Percentiles rank a stretch among this genome's conserved stretches.
Conservation (phyloP, 352 stramenopile species). For the Phytophthora fragariaefolia region DNA sequence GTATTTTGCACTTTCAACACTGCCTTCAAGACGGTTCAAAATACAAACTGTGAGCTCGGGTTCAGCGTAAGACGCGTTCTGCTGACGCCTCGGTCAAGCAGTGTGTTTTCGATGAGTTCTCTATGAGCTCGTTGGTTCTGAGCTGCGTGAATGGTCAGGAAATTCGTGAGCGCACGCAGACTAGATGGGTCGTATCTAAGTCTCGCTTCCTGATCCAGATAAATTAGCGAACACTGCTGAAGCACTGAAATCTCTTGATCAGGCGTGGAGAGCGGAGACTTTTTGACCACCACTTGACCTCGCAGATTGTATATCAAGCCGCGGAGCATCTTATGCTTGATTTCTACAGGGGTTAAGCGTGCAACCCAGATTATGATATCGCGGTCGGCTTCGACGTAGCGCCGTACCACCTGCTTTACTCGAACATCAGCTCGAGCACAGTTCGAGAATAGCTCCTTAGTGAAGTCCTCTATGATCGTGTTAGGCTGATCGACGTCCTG, state of each 20-base stretch:
- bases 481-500: not conserved
- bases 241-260: constrained; percentile 7
- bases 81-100: constrained; percentile 3
- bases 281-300: constrained; percentile 5
- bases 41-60: not conserved
- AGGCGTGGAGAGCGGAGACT: constrained; percentile 3
- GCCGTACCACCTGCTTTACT: constrained; percentile 1
- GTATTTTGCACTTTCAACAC: not conserved
- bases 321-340: constrained; percentile 7
- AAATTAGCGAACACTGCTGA: constrained; percentile 24
- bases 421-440: not conserved
- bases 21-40: not conserved
- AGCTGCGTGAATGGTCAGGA: constrained; percentile 16
- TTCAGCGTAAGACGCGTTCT: not conserved
- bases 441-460: constrained; percentile 3
- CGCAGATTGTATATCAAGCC: constrained; percentile 4
- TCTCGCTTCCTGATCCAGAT: constrained; percentile 19
- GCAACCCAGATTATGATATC: constrained; percentile 10
- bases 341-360: not conserved
- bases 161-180: constrained; percentile 12
- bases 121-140: constrained; percentile 23
- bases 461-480: constrained; percentile 1
- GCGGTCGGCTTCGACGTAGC: constrained; percentile 2
- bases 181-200: constrained; percentile 19
- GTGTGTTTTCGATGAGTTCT: constrained; percentile 15